These are phyloP conservation scores for Epichloe elymi DNA, from an alignment of 2,329 filamentous ascomycete species.

Conservation along the genomic window DNA sequence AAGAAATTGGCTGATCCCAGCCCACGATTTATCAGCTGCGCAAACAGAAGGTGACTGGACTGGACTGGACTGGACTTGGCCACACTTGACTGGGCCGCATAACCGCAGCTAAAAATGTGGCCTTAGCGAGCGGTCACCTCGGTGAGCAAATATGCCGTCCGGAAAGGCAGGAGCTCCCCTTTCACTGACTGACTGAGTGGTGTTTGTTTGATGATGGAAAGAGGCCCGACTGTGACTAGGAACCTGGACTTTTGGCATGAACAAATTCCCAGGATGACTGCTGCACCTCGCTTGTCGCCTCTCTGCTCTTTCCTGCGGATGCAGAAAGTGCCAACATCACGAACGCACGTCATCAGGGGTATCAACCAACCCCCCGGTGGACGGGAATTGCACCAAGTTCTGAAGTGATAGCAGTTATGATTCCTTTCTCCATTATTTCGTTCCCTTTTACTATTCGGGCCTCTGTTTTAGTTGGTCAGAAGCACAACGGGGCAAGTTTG, in stretches of 20 bases:
- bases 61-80: slow-evolving; percentile 1
- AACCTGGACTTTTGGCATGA: neutral
- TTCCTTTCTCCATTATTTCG: neutral
- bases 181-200: neutral
- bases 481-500: neutral
- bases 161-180: neutral
- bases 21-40: slow-evolving; percentile 19
- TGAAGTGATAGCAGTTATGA: neutral
- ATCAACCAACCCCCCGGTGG: neutral
- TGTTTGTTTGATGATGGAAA: neutral
- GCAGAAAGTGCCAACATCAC: neutral
- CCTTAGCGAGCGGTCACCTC: neutral
- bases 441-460: neutral
- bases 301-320: neutral
- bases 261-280: neutral
- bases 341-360: neutral
- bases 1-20: slow-evolving; percentile 6
- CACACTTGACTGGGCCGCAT: slow-evolving; percentile 1
- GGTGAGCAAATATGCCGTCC: neutral
- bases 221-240: neutral
- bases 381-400: neutral
- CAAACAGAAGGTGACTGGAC: slow-evolving; percentile 6
- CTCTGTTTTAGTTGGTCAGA: neutral
- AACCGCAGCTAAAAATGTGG: neutral
- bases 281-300: neutral